Evolutionary conservation across 768 basidiomycete genomes (phyloP).

Genomic region (Termitomyces sp.): DNA sequence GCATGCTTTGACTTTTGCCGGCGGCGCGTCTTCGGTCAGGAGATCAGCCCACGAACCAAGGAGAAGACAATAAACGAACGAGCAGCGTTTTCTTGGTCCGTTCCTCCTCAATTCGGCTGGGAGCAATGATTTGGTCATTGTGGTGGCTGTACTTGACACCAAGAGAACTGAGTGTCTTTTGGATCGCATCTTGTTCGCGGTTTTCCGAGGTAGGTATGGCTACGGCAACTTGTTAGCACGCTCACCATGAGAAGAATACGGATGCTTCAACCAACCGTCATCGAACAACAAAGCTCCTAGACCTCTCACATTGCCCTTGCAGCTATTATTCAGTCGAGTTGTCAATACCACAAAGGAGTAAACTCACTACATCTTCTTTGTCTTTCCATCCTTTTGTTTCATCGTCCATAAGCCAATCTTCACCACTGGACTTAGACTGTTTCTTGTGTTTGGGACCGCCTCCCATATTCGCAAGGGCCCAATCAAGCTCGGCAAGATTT

Average conservation of each 20-base stretch:
- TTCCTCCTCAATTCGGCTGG: conserved; percentile 65
- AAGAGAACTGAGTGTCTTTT: conserved; percentile 49
- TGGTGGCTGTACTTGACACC: conserved; percentile 71
- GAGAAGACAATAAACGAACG: conserved; percentile 24
- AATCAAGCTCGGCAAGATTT: conserved; percentile 67
- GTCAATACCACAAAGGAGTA: not conserved
- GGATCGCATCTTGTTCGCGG: conserved; percentile 39
- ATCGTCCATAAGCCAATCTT: conserved; percentile 35
- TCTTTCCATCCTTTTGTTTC: conserved; percentile 33
- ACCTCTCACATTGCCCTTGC: conserved; percentile 50
- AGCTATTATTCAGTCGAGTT: not conserved
- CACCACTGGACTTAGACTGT: conserved; percentile 20
- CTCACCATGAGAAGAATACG: not conserved
- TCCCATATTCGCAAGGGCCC: conserved; percentile 71
- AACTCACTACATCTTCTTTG: conserved; percentile 35
- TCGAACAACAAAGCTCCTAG: conserved; percentile 65
- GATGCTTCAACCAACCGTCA: conserved; percentile 48
- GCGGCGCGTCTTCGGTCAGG: conserved; percentile 24
- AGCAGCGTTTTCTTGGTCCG: conserved; percentile 47
- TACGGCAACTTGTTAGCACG: conserved; percentile 9
- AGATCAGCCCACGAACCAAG: not conserved
- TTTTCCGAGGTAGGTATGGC: conserved; percentile 29
- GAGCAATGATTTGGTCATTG: conserved; percentile 64
- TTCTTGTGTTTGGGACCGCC: conserved; percentile 33
- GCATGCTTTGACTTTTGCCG: conserved; percentile 17